phyloP scores from a whole-genome alignment of 2,329 filamentous ascomycete genomes.

The Aureobasidium musti region DNA sequence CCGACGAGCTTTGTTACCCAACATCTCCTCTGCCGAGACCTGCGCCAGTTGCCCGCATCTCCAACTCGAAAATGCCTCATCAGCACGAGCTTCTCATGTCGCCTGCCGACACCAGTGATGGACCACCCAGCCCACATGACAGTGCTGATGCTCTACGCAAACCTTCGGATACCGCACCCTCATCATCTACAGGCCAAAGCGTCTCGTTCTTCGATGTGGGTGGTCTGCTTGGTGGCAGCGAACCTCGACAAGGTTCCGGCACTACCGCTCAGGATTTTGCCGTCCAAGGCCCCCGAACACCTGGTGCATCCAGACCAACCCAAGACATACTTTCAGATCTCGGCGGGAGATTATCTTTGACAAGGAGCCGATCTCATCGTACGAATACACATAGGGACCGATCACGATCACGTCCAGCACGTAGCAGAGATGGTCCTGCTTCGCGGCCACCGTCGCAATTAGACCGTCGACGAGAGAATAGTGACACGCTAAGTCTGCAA shows the following conservation, averaged over 20 bases:
- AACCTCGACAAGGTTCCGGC: constrained; percentile 54
- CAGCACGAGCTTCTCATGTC: background rate
- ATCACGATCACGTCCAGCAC: constrained; percentile 1
- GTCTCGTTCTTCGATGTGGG: constrained; percentile 81
- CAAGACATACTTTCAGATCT: constrained; percentile 30
- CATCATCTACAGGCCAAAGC: constrained; percentile 33
- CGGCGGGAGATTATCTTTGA: background rate
- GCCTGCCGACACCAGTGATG: background rate
- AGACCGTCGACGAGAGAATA: background rate
- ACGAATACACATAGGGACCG: background rate
- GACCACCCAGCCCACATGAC: constrained; percentile 25
- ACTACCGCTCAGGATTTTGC: constrained; percentile 48
- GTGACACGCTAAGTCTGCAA: background rate
- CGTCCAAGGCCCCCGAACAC: constrained; percentile 2
- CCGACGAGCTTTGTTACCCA: constrained; percentile 51
- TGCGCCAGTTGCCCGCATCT: constrained; percentile 47
- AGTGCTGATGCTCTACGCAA: constrained; percentile 28
- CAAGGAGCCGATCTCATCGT: background rate
- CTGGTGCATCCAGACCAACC: constrained; percentile 20
- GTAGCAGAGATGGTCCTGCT: background rate
- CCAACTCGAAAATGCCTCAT: constrained; percentile 4
- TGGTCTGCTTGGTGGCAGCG: constrained; percentile 68
- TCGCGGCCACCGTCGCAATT: background rate
- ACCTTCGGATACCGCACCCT: constrained; percentile 27
- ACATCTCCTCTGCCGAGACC: constrained; percentile 39